phyloP scores from a whole-genome alignment of 768 basidiomycete genomes.

The Coprinellus micaceus region DNA sequence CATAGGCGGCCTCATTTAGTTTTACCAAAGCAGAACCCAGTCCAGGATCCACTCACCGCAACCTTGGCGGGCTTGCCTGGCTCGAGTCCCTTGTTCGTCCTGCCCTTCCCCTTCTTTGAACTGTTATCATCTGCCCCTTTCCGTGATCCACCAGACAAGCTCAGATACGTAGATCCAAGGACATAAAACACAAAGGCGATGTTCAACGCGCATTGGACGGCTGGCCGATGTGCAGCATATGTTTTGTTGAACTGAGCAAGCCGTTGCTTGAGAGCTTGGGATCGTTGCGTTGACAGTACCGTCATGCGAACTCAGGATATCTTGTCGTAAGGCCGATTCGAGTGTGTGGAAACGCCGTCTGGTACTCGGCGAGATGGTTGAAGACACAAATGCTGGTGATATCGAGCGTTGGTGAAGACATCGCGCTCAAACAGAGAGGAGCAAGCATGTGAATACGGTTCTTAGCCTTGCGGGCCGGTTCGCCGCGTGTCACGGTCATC shows the following conservation, averaged over 20 bases:
- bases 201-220: slow-evolving; percentile 70
- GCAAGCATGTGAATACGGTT: slow-evolving; percentile 1
- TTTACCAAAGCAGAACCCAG: too few species aligned
- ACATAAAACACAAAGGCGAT: slow-evolving; percentile 68
- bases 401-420: too few species aligned
- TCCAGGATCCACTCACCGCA: slow-evolving; percentile 63
- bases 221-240: slow-evolving; percentile 66
- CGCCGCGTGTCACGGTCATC: too few species aligned
- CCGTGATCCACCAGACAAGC: slow-evolving; percentile 45
- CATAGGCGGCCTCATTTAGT: too few species aligned
- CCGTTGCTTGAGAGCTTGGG: slow-evolving; percentile 30
- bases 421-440: too few species aligned
- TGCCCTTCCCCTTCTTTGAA: slow-evolving; percentile 36
- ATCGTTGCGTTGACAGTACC: slow-evolving; percentile 31
- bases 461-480: not conserved
- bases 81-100: slow-evolving; percentile 19
- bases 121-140: slow-evolving; percentile 20
- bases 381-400: not conserved
- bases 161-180: slow-evolving; percentile 57
- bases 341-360: too few species aligned
- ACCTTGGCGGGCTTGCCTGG: slow-evolving; percentile 54
- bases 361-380: too few species aligned
- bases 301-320: slow-evolving; percentile 21
- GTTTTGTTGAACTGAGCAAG: slow-evolving; percentile 41
- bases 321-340: too few species aligned